phyloP scores from a whole-genome alignment of 2,329 filamentous ascomycete genomes.

The Diaporthe sp. region DNA sequence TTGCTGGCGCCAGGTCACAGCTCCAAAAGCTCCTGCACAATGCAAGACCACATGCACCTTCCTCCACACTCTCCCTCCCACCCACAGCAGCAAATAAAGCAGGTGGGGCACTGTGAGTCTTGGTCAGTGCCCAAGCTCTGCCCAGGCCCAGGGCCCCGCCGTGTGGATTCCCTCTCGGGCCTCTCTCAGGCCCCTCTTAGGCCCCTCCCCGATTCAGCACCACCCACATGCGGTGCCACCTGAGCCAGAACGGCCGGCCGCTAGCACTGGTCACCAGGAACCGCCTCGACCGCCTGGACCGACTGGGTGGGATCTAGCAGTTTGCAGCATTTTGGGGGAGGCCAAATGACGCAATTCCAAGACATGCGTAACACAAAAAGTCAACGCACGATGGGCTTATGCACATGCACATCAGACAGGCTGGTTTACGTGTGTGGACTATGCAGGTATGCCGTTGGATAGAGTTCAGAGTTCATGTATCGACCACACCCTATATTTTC shows the following conservation, averaged over 20 bases:
- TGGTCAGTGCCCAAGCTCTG: background rate
- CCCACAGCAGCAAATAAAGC: background rate
- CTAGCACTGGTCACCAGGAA: slow-evolving; percentile 20
- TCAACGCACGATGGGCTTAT: background rate
- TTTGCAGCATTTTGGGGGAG: slow-evolving; percentile 1
- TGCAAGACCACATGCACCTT: slow-evolving; percentile 5
- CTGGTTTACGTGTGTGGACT: too few relatives aligned
- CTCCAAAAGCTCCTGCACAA: background rate
- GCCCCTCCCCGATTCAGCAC: background rate
- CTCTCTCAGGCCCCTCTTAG: background rate
- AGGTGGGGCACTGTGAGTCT: slow-evolving; percentile 5
- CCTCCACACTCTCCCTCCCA: background rate
- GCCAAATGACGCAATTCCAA: slow-evolving; percentile 9
- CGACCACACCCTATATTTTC: background rate
- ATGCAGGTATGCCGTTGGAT: background rate
- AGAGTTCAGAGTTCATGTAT: background rate
- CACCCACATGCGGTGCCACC: slow-evolving; percentile 1
- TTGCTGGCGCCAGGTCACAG: slow-evolving; percentile 26
- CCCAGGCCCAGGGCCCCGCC: background rate
- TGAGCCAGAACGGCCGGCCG: background rate
- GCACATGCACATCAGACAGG: background rate
- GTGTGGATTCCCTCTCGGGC: background rate
- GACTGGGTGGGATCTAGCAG: background rate
- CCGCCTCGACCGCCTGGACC: background rate
- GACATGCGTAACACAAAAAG: background rate